These are phyloP conservation scores for Somion occarium DNA, from an alignment of 1,284 basidiomycete species.

Conservation along the genomic window DNA sequence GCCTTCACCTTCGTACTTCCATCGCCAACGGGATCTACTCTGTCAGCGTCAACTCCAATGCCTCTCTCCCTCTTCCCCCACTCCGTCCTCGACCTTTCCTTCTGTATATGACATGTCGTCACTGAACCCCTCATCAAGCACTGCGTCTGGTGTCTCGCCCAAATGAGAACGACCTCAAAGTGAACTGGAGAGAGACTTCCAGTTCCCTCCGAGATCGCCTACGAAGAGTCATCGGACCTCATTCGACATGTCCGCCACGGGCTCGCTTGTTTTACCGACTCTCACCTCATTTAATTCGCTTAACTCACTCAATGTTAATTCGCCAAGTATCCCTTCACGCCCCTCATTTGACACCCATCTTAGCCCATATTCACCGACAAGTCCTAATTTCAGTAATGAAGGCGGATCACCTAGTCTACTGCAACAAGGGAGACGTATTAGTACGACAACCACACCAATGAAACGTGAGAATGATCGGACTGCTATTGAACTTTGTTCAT, in stretches of 20 bases:
- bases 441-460: no score
- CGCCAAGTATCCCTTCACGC: no score
- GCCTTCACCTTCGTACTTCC: slow-evolving; percentile 69
- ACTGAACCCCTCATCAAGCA: not conserved
- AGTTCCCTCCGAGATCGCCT: not conserved
- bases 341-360: no score
- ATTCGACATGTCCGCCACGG: no score
- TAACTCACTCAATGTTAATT: no score
- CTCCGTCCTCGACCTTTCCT: not conserved
- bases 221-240: not conserved
- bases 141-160: not conserved
- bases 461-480: slow-evolving; percentile 62
- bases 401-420: no score
- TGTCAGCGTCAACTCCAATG: not conserved
- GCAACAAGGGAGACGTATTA: no score
- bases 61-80: slow-evolving; percentile 11
- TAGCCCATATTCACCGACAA: no score
- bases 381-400: no score
- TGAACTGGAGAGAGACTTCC: not conserved
- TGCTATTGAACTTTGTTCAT: slow-evolving; percentile 72
- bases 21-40: slow-evolving; percentile 28
- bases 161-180: not conserved
- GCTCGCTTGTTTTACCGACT: no score
- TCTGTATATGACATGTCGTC: not conserved
- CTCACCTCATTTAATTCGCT: no score